phyloP scores from a whole-genome alignment of 306 rosid genomes.

The Quercus cerris region DNA sequence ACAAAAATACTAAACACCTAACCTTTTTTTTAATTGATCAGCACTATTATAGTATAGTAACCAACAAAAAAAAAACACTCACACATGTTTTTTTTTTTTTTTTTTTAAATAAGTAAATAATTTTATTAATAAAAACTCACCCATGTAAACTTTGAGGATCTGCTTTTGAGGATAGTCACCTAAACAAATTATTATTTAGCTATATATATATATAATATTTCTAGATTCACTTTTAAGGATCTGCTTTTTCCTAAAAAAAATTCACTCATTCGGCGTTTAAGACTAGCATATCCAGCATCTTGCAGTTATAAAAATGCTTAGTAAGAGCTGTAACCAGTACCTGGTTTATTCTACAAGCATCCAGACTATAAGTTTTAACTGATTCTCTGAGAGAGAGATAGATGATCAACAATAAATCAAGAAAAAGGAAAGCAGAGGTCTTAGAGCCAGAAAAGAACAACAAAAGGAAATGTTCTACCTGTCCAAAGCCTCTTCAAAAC shows the following conservation, averaged over 20 bases:
- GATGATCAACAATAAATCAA: neutral
- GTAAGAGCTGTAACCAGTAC: slow-evolving; percentile 34
- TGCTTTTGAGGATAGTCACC: no score
- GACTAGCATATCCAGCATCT: neutral
- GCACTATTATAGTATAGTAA: no score
- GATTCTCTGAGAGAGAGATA: slow-evolving; percentile 54
- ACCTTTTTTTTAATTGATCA: no score
- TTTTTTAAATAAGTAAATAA: no score
- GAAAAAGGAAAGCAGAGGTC: slow-evolving; percentile 1
- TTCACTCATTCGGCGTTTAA: neutral
- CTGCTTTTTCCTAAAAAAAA: no score
- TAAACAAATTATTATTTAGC: no score
- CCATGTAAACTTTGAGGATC: no score
- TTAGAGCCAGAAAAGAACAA: slow-evolving; percentile 10
- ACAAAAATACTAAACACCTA: no score
- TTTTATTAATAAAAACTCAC: neutral
- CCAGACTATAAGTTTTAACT: slow-evolving; percentile 86
- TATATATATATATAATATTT: no score
- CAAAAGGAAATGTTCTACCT: slow-evolving; percentile 41
- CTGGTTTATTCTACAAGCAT: slow-evolving; percentile 84
- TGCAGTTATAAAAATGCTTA: neutral
- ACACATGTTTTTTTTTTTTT: no score
- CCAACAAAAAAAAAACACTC: no score
- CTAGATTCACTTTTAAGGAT: neutral
- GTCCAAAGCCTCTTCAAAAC: slow-evolving; percentile 93